Evolutionary conservation across 805 yeast genomes (phyloP), one percentile per base, ranked within the genome.

Genomic region (Tetrapisispora iriomotensis): DNA sequence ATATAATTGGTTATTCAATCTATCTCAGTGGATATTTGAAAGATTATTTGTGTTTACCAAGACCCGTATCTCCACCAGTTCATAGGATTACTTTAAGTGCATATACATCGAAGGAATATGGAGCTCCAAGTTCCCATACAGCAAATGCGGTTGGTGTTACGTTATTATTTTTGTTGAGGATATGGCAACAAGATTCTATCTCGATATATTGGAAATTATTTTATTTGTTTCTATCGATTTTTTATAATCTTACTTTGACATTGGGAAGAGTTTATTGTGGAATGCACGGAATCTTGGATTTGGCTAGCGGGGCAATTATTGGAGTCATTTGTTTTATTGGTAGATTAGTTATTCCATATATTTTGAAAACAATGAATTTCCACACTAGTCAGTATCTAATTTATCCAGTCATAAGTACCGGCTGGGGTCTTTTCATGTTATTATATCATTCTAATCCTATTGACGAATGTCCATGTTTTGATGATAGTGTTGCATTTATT

Each of bases 381-480:
- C 36, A 55, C 28, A 36, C 42, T 40, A 51, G 49, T 31, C 47
- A 53, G 8, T 43, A 58, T 8, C 27, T 49, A 32, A 53, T 45
- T 48, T 58, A 60, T 13, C 66, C 75, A 2, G 39, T 72, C 0
- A 10, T 57, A 0, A 48, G 68, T 1, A 52, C 75, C 1, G 49
- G 66, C 0, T 49, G 66, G 19, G 66, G 71, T 1, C 69, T 79
- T 32, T 44, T 62, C 1, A 51, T 82, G 25, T 71, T 88, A 18
- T 77, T 81, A 49, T 60, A 69, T 30, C 95, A 87, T 61, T 82
- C 87, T 0, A 75, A 72, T 42, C 97, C 97, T 1, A 77, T 82
- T 17, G 98, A 92, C 50, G 82, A 79, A 48, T 90, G 98, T 55
- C 98, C 98, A 1, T 92, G 98, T 58, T 90, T 81, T 54, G 96